Evolutionary conservation across 2,329 filamentous ascomycete species (phyloP).

Genomic region (Claviceps pazoutovae): DNA sequence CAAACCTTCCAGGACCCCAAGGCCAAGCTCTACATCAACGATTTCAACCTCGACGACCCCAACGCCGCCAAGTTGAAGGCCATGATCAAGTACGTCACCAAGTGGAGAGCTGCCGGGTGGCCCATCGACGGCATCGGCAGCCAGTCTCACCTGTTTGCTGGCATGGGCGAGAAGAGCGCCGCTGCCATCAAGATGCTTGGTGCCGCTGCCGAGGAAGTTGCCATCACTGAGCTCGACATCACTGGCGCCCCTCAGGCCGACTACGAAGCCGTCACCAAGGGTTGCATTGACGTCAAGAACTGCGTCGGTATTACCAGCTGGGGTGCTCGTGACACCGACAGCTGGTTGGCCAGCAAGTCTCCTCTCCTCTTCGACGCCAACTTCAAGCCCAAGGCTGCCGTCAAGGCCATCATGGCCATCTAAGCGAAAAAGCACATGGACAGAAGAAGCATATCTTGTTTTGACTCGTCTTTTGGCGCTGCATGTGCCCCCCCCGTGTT

Average conservation of each 20-base stretch:
- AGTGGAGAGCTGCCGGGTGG: constrained; percentile 41
- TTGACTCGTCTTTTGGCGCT: background rate
- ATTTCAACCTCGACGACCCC: constrained; percentile 53
- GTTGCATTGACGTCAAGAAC: constrained; percentile 41
- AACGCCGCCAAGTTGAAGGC: constrained; percentile 41
- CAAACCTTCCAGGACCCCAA: constrained; percentile 34
- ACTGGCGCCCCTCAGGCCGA: constrained; percentile 38
- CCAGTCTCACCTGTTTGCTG: background rate
- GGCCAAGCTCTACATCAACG: constrained; percentile 64
- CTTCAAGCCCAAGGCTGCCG: constrained; percentile 13
- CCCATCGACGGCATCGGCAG: background rate
- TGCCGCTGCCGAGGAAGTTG: constrained; percentile 37
- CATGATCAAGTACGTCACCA: constrained; percentile 45
- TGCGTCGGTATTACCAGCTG: constrained; percentile 56
- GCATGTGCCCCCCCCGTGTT: background rate
- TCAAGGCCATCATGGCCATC: background rate
- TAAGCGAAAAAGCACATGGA: no score
- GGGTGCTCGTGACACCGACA: constrained; percentile 32
- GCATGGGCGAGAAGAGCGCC: constrained; percentile 25
- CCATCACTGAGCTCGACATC: constrained; percentile 57
- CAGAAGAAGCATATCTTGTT: background rate
- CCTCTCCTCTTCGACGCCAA: constrained; percentile 40
- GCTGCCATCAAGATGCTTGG: constrained; percentile 40
- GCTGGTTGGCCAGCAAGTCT: constrained; percentile 33
- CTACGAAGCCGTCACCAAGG: constrained; percentile 43